Evolutionary conservation across 2,329 filamentous ascomycete genomes (phyloP).

Genomic region (Ophiocordyceps camponoti-floridani): DNA sequence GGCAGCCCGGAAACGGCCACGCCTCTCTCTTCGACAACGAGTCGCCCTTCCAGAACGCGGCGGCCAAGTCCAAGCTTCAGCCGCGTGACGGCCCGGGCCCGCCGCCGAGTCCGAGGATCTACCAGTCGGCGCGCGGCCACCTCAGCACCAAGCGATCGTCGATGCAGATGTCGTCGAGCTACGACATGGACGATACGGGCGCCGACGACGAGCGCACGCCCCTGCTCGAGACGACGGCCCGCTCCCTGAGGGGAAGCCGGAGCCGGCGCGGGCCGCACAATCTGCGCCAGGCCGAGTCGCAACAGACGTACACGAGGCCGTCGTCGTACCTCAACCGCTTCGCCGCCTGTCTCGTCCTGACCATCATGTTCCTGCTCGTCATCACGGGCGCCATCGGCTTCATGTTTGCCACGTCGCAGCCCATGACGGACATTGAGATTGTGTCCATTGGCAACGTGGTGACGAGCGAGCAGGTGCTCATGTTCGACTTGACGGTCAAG

Average conservation of each 20-base stretch:
- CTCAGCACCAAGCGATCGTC: slow-evolving; percentile 30
- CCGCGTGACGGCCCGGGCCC: slow-evolving; percentile 49
- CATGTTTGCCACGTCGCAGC: slow-evolving; percentile 80
- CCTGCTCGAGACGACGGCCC: slow-evolving; percentile 40
- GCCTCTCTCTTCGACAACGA: slow-evolving; percentile 60
- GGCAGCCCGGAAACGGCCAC: slow-evolving; percentile 48
- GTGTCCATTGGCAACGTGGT: slow-evolving; percentile 75
- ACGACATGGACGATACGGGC: slow-evolving; percentile 66
- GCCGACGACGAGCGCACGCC: slow-evolving; percentile 83
- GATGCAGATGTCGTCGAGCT: slow-evolving; percentile 42
- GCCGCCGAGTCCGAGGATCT: slow-evolving; percentile 50
- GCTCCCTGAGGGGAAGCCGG: slow-evolving; percentile 38
- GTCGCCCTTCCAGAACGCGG: slow-evolving; percentile 55
- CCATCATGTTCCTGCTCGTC: slow-evolving; percentile 62
- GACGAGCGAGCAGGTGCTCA: slow-evolving; percentile 84
- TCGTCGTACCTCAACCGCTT: slow-evolving; percentile 53
- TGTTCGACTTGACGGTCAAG: slow-evolving; percentile 77
- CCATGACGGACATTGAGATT: slow-evolving; percentile 62
- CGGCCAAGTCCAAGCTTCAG: slow-evolving; percentile 43
- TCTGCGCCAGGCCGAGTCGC: slow-evolving; percentile 55
- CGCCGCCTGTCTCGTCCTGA: slow-evolving; percentile 75
- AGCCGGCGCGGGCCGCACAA: slow-evolving; percentile 36
- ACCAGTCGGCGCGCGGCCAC: slow-evolving; percentile 17
- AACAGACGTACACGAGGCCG: slow-evolving; percentile 39
- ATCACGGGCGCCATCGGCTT: slow-evolving; percentile 76